These are phyloP conservation scores for Coniophora puteana DNA, from an alignment of 1,284 basidiomycete species.

Conservation along the genomic window DNA sequence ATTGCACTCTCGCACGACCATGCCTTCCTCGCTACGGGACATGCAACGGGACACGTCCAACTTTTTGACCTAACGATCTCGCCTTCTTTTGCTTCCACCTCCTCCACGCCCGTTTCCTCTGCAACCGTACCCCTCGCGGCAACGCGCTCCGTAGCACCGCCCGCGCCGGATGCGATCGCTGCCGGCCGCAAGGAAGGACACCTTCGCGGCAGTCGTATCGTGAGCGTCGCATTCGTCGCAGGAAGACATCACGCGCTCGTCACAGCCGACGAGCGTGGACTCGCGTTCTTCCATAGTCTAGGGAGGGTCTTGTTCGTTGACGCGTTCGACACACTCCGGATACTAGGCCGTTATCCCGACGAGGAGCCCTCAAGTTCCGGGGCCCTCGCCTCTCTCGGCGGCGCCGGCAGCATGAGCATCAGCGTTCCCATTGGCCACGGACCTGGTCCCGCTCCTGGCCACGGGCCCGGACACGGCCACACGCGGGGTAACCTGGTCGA, in stretches of 20 bases:
- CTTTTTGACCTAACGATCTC: slow-evolving; percentile 78
- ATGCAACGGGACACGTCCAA: slow-evolving; percentile 82
- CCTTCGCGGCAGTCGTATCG: slow-evolving; percentile 79
- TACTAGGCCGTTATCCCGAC: slow-evolving; percentile 88
- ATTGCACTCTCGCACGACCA: slow-evolving; percentile 92
- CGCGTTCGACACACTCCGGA: slow-evolving; percentile 90
- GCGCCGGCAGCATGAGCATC: too few relatives aligned
- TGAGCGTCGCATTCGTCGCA: slow-evolving; percentile 89
- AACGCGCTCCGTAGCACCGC: slow-evolving; percentile 72
- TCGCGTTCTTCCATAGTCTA: slow-evolving; percentile 94
- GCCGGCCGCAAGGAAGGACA: slow-evolving; percentile 94
- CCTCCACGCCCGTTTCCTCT: too few relatives aligned
- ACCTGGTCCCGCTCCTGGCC: too few relatives aligned
- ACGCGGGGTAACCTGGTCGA: too few relatives aligned
- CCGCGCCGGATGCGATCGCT: slow-evolving; percentile 58
- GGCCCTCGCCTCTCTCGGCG: slow-evolving; percentile 12
- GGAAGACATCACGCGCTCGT: slow-evolving; percentile 92
- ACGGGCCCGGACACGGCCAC: too few relatives aligned
- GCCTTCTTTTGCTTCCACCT: too few relatives aligned
- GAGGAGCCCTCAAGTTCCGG: slow-evolving; percentile 27
- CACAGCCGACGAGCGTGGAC: slow-evolving; percentile 86
- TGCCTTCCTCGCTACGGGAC: slow-evolving; percentile 89
- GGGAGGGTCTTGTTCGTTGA: slow-evolving; percentile 96
- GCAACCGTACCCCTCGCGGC: slow-evolving; percentile 64
- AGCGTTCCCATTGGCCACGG: slow-evolving; percentile 5